A percentile compares a stretch with the other conserved stretches of the same genome.
phyloP scores from a whole-genome alignment of 2,329 filamentous ascomycete species.

The Setomelanomma holmii region DNA sequence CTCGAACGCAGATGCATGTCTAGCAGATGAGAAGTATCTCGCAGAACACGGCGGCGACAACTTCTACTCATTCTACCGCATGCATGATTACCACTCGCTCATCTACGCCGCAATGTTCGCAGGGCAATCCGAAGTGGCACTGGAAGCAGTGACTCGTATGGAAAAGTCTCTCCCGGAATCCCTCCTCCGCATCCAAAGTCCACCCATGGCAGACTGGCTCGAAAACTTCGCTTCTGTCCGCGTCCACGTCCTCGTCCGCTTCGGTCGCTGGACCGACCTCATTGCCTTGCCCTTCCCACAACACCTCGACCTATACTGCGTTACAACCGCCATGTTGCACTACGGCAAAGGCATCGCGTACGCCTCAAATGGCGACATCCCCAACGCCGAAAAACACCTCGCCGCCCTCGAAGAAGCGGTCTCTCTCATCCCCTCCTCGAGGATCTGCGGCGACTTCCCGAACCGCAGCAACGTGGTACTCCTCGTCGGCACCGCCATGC shows the following conservation, averaged over 20 bases:
- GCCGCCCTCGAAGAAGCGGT: conserved; percentile 60
- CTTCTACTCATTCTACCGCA: conserved; percentile 79
- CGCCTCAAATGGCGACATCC: conserved; percentile 64
- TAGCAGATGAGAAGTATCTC: conserved; percentile 72
- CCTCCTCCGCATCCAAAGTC: conserved; percentile 68
- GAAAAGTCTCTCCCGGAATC: conserved; percentile 69
- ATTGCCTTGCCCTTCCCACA: conserved; percentile 62
- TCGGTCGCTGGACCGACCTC: conserved; percentile 75
- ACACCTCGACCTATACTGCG: conserved; percentile 69
- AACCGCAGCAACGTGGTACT: conserved; percentile 71
- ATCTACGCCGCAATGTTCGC: conserved; percentile 82
- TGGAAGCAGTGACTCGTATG: conserved; percentile 66
- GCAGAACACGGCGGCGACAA: conserved; percentile 65
- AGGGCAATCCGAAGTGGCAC: conserved; percentile 67
- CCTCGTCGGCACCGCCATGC: conserved; percentile 66
- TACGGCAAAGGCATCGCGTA: conserved; percentile 74
- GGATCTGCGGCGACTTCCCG: conserved; percentile 69
- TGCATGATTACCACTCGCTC: conserved; percentile 76
- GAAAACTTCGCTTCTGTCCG: conserved; percentile 74
- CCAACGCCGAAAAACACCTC: conserved; percentile 62
- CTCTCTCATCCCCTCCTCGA: conserved; percentile 61
- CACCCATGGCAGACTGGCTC: conserved; percentile 81
- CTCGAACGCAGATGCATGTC: conserved; percentile 71
- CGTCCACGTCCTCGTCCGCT: conserved; percentile 74
- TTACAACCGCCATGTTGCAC: conserved; percentile 71